phyloP scores from a whole-genome alignment of 495 filamentous ascomycete species.

The Penicillium taxi region DNA sequence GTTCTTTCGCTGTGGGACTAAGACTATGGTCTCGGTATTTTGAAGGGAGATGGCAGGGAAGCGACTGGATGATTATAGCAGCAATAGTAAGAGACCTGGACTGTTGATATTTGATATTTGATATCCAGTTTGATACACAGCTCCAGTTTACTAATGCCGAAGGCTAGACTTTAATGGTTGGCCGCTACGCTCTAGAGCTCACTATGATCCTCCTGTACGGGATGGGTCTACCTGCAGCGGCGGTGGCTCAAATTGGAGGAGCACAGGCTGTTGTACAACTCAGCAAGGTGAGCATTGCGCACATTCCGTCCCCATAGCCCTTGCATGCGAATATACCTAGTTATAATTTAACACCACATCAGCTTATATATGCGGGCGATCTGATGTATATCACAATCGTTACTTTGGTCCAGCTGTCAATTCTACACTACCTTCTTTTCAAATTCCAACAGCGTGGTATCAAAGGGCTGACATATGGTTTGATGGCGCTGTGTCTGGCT shows the following conservation, averaged over 20 bases:
- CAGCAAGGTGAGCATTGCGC: conserved; percentile 7
- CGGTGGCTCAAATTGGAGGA: conserved; percentile 11
- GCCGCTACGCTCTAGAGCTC: conserved; percentile 18
- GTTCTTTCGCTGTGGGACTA: conserved; percentile 10
- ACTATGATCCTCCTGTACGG: conserved; percentile 13
- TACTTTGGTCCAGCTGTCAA: conserved; percentile 13
- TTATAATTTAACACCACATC: conserved; percentile 6
- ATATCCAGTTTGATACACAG: neutral
- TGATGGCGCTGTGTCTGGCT: conserved; percentile 9
- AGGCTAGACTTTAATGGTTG: conserved; percentile 10
- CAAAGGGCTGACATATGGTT: conserved; percentile 6
- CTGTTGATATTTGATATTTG: neutral
- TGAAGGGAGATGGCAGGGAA: conserved; percentile 6
- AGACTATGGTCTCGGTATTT: conserved; percentile 18
- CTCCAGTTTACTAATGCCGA: neutral
- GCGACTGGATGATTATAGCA: conserved; percentile 16
- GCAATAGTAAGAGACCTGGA: conserved; percentile 9
- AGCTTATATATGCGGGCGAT: conserved; percentile 18
- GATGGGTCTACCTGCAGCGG: conserved; percentile 13
- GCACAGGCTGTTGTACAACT: conserved; percentile 10
- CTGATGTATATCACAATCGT: conserved; percentile 14
- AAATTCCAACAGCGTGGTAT: conserved; percentile 7
- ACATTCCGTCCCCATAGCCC: too few species aligned
- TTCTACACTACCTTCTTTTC: conserved; percentile 16
- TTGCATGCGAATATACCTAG: too few species aligned